A percentile compares a stretch with the other conserved stretches of the same genome.
These are phyloP conservation scores for Magnolia officinalis DNA, from an alignment of 164 flowering plant species.

Conservation along the genomic window DNA sequence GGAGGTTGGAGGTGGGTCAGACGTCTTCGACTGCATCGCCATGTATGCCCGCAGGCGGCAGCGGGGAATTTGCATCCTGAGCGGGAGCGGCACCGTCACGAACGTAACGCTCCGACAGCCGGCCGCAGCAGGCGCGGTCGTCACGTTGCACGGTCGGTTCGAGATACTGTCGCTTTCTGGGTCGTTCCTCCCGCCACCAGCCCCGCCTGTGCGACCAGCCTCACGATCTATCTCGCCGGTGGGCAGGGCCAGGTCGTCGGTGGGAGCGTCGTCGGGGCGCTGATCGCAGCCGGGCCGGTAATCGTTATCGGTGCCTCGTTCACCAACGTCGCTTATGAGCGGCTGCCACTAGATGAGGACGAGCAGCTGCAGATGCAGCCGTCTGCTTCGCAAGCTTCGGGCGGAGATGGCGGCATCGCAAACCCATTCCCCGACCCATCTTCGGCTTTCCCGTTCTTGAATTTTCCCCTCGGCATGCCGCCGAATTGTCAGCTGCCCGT, in stretches of 20 bases:
- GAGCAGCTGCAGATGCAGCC: constrained; percentile 35
- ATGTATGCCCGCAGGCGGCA: constrained; percentile 67
- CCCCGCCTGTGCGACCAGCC: constrained; percentile 85
- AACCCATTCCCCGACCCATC: constrained; percentile 54
- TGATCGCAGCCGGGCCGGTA: constrained; percentile 79
- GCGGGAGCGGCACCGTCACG: constrained; percentile 74
- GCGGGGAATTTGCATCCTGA: constrained; percentile 75
- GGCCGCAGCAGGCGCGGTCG: constrained; percentile 53
- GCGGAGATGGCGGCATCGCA: constrained; percentile 17
- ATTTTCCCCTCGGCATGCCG: constrained; percentile 65
- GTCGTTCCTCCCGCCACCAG: constrained; percentile 86
- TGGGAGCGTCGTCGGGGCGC: constrained; percentile 76
- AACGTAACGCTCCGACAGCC: constrained; percentile 74
- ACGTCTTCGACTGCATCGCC: constrained; percentile 62
- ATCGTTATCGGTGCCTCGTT: constrained; percentile 79
- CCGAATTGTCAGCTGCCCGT: constrained; percentile 58
- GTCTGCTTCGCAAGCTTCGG: constrained; percentile 27
- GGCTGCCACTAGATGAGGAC: constrained; percentile 74
- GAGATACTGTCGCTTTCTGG: constrained; percentile 83
- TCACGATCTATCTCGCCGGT: constrained; percentile 71
- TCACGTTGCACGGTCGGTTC: constrained; percentile 72
- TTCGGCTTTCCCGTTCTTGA: constrained; percentile 68
- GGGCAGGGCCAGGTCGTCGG: constrained; percentile 91
- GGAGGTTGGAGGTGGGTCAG: constrained; percentile 67
- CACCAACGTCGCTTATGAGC: constrained; percentile 80